These are phyloP conservation scores for Vaccinium corymbosum DNA, from an alignment of 148 eudicot genomes.

Conservation along the genomic window DNA sequence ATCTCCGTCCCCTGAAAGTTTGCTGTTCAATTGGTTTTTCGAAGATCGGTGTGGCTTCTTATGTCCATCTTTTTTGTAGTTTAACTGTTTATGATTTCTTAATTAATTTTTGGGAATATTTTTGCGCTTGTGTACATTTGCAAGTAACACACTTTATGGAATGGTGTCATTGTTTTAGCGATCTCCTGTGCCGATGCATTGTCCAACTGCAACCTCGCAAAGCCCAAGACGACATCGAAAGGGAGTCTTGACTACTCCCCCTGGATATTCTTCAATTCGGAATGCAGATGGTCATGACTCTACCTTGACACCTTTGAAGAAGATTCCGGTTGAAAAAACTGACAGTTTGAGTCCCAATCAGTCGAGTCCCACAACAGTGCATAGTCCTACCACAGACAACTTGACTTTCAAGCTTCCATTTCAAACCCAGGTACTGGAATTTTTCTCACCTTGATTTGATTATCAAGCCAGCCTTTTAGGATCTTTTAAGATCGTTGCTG, in stretches of 20 bases:
- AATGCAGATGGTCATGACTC: neutral
- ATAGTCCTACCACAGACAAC: neutral
- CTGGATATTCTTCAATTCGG: neutral
- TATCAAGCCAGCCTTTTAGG: neutral
- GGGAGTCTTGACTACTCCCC: neutral
- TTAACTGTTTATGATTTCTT: neutral
- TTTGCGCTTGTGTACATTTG: neutral
- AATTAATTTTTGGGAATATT: neutral
- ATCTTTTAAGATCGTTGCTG: neutral
- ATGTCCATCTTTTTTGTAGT: neutral
- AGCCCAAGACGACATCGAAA: neutral
- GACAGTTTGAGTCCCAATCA: neutral
- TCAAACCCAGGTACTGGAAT: slow-evolving; percentile 9
- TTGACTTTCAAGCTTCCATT: neutral
- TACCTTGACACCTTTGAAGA: neutral
- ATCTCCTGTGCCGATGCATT: neutral
- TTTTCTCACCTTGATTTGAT: neutral
- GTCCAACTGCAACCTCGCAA: neutral
- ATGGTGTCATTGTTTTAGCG: neutral
- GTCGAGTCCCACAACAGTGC: neutral
- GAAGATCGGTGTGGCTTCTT: neutral
- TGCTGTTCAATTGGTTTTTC: neutral
- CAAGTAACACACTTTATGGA: neutral
- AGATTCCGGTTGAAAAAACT: neutral
- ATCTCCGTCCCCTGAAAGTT: neutral